Conservation (phyloP, 2,329 filamentous ascomycete species). For the Bipolaris zeicola region DNA sequence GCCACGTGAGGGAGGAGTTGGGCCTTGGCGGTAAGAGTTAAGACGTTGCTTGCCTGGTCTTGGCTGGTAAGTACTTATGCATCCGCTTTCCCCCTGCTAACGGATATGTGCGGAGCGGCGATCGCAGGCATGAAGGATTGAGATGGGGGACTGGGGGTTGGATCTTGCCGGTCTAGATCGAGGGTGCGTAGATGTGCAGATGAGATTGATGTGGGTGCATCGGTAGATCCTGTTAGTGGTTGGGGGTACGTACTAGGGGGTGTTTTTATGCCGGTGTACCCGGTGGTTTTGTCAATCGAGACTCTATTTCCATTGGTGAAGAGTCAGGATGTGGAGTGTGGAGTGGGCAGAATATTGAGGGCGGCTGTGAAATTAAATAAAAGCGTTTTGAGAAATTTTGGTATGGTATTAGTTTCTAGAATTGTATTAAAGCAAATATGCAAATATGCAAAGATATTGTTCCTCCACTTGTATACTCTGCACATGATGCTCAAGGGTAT, state of each 20-base stretch:
- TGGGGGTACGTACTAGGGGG: too few species aligned
- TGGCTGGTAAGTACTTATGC: neutral
- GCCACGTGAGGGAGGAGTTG: neutral
- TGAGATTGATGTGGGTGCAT: neutral
- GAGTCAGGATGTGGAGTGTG: too few species aligned
- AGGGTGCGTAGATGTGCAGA: neutral
- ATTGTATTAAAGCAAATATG: neutral
- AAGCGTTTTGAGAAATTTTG: neutral
- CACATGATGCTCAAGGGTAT: neutral
- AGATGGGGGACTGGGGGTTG: neutral
- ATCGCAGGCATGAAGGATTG: neutral
- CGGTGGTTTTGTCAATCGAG: too few species aligned
- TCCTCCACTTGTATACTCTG: neutral
- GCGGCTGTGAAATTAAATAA: neutral
- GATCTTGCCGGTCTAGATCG: neutral
- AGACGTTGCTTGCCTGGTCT: neutral
- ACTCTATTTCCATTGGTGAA: too few species aligned
- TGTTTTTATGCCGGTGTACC: too few species aligned
- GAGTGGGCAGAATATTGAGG: too few species aligned
- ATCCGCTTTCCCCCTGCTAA: neutral
- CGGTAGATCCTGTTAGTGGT: too few species aligned
- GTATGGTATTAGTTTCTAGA: neutral
- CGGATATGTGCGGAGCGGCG: neutral
- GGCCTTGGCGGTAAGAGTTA: neutral
- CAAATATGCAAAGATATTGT: neutral